Conservation (phyloP, 371 early-diverging fungal genomes). For the Apophysomyces elegans region DNA sequence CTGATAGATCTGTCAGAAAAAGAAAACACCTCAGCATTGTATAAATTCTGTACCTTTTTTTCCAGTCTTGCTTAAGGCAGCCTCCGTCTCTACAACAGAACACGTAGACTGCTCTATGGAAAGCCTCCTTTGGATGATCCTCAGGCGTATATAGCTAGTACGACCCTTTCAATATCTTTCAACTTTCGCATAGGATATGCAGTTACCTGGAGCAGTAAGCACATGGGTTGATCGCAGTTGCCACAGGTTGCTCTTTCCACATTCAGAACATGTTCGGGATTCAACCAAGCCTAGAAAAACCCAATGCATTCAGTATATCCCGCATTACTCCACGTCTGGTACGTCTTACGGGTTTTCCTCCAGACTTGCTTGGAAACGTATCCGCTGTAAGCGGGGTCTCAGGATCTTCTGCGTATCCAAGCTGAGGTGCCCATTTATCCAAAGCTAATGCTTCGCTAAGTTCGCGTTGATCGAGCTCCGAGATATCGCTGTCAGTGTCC, state of each 20-base stretch:
- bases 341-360: constrained; percentile 80
- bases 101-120: constrained; percentile 88
- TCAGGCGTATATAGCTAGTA: constrained; percentile 91
- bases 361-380: constrained; percentile 85
- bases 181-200: too few species aligned
- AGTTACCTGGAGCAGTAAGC: constrained; percentile 82
- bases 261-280: constrained; percentile 70
- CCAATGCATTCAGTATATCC: background rate
- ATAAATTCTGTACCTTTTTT: constrained; percentile 35
- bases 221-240: constrained; percentile 82
- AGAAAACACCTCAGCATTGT: background rate
- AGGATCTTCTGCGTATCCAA: constrained; percentile 79
- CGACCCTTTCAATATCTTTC: background rate
- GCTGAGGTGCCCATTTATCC: constrained; percentile 57
- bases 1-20: constrained; percentile 40
- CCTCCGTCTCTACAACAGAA: constrained; percentile 88
- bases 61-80: constrained; percentile 73
- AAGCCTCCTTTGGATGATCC: constrained; percentile 85
- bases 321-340: background rate
- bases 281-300: constrained; percentile 77
- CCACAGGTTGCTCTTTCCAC: constrained; percentile 73
- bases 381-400: constrained; percentile 65
- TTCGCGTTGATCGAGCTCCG: constrained; percentile 38
- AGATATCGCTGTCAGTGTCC: constrained; percentile 41
- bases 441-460: constrained; percentile 28